Conservation (phyloP, 148 eudicot genomes). For the Chenopodium formosanum region DNA sequence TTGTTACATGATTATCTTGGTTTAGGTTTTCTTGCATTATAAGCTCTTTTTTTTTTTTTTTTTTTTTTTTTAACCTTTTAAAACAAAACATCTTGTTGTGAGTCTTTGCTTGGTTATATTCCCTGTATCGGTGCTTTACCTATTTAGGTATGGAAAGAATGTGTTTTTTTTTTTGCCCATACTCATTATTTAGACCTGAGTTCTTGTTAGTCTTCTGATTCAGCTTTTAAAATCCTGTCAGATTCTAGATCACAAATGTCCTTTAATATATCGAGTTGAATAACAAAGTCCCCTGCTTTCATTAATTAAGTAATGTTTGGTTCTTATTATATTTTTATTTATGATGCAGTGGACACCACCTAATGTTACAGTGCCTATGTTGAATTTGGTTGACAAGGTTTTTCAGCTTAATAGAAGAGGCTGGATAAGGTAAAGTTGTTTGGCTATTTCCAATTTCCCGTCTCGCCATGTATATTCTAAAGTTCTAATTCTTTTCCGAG, state of each 20-base stretch:
- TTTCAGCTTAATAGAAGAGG: conserved; percentile 97
- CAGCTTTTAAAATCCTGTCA: not conserved
- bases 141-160: not conserved
- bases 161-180: not conserved
- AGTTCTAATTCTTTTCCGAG: not conserved
- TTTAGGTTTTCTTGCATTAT: not conserved
- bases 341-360: conserved; percentile 96
- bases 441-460: not conserved
- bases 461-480: not conserved
- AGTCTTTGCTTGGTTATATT: conserved; percentile 2
- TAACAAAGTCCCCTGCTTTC: not conserved
- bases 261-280: not conserved
- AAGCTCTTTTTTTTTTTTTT: too few species aligned
- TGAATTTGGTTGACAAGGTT: conserved; percentile 89
- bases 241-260: not conserved
- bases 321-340: conserved; percentile 16
- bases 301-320: not conserved
- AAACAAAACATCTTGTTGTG: not conserved
- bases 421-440: conserved; percentile 75
- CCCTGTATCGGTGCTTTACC: not conserved
- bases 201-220: not conserved
- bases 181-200: not conserved
- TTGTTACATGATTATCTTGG: not conserved
- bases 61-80: not conserved
- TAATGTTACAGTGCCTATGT: conserved; percentile 76